Conservation (phyloP, 768 basidiomycete genomes). For the Panus rudis region DNA sequence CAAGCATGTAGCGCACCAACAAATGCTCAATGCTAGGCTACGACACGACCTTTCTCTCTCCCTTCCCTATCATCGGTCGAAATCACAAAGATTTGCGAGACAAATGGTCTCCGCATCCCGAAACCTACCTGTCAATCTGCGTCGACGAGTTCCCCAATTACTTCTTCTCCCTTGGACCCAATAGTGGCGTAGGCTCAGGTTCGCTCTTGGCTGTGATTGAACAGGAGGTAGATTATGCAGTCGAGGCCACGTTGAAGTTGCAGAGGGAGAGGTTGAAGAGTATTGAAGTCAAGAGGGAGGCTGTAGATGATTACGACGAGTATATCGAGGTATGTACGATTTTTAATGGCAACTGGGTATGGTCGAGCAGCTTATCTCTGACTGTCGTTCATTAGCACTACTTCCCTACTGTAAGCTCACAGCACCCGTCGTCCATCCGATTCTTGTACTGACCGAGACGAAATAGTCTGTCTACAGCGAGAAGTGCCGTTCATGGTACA, state of each 20-base stretch:
- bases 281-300: conserved; percentile 51
- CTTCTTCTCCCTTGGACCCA: conserved; percentile 54
- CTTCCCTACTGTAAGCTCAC: conserved; percentile 34
- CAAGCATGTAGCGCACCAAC: neutral
- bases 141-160: conserved; percentile 66
- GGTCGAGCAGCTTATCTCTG: neutral
- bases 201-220: conserved; percentile 51
- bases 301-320: conserved; percentile 55
- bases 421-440: conserved; percentile 1
- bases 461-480: conserved; percentile 49
- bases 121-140: conserved; percentile 50
- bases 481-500: conserved; percentile 61
- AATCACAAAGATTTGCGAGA: conserved; percentile 44
- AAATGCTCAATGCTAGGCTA: conserved; percentile 37
- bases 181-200: conserved; percentile 47
- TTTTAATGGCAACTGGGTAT: neutral
- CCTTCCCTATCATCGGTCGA: conserved; percentile 49
- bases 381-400: conserved; percentile 29
- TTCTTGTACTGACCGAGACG: neutral
- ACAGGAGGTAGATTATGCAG: conserved; percentile 49
- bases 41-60: conserved; percentile 40
- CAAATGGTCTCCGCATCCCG: conserved; percentile 48
- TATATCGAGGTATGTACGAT: conserved; percentile 41
- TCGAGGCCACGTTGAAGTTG: conserved; percentile 49
- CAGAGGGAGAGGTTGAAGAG: conserved; percentile 57